Evolutionary conservation across 495 filamentous ascomycete genomes (phyloP).

Genomic region (Sphaerosporella brunnea): DNA sequence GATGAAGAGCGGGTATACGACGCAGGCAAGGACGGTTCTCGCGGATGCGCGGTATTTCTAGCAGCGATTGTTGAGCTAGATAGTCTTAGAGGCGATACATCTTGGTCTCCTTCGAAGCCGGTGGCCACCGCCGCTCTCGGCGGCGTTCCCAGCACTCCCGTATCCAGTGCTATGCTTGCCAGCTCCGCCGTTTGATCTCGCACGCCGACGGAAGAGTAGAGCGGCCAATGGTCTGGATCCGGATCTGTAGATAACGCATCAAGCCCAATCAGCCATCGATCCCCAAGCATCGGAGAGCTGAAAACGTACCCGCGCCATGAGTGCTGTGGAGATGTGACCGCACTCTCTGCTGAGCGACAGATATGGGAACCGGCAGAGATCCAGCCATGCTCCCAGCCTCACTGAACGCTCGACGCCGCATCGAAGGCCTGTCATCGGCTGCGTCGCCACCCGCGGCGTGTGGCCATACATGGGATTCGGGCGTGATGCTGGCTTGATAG

Average conservation of each 20-base stretch:
- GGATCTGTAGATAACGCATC: constrained; percentile 10
- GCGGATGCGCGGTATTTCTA: constrained; percentile 8
- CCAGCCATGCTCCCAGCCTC: not conserved
- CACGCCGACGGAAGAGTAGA: constrained; percentile 32
- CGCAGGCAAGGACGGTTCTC: constrained; percentile 9
- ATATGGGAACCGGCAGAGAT: not conserved
- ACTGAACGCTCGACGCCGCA: not conserved
- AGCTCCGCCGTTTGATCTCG: constrained; percentile 84
- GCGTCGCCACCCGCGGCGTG: not conserved
- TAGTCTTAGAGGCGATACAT: not conserved
- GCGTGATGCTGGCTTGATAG: not conserved
- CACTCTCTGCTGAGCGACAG: constrained; percentile 19
- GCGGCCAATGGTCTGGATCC: constrained; percentile 13
- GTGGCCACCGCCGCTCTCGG: constrained; percentile 12
- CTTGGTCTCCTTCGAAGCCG: constrained; percentile 10
- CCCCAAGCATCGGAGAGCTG: not conserved
- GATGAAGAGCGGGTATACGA: constrained; percentile 10
- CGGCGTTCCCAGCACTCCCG: constrained; percentile 32
- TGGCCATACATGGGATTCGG: not conserved
- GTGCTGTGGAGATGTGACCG: constrained; percentile 21
- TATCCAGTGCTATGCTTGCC: constrained; percentile 69
- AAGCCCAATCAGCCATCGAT: constrained; percentile 12
- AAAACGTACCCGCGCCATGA: not conserved
- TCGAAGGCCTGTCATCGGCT: not conserved
- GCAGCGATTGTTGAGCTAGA: not conserved